These are phyloP conservation scores for Neofusicoccum umdonicola DNA, from an alignment of 2,329 filamentous ascomycete genomes.

Conservation along the genomic window DNA sequence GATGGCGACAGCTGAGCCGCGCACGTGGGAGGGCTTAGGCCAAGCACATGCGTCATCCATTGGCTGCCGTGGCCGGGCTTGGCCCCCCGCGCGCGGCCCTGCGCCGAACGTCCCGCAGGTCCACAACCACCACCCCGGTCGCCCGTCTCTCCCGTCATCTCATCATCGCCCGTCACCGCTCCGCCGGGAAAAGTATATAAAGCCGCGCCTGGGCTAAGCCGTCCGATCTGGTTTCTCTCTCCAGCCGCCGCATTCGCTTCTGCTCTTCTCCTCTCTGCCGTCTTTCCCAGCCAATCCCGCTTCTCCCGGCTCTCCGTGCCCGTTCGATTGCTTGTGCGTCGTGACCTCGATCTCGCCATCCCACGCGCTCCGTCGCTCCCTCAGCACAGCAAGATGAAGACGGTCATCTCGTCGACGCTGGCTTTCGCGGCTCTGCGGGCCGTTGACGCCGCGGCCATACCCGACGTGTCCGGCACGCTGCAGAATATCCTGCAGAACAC, in stretches of 20 bases:
- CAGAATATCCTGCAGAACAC: conserved; percentile 58
- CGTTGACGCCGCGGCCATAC: conserved; percentile 27
- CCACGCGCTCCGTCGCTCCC: not conserved
- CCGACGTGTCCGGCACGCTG: conserved; percentile 46
- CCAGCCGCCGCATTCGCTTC: not conserved
- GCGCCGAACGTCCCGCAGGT: not conserved
- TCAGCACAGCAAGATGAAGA: not conserved
- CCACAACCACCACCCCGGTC: not conserved
- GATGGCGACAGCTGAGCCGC: not conserved
- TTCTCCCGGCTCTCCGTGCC: too few species aligned
- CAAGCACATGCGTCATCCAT: conserved; percentile 14
- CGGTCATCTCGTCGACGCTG: not conserved
- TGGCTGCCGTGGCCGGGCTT: not conserved
- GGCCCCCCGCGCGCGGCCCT: not conserved
- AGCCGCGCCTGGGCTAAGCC: not conserved
- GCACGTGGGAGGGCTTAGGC: not conserved
- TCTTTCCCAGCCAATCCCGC: not conserved
- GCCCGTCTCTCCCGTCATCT: conserved; percentile 1
- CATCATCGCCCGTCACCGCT: not conserved
- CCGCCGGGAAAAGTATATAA: not conserved
- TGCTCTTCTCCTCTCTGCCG: not conserved
- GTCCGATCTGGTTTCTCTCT: not conserved
- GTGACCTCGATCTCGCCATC: too few species aligned
- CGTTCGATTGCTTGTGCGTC: too few species aligned
- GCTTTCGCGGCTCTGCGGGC: not conserved